These are phyloP conservation scores for Spergularia marina DNA, from an alignment of 148 eudicot genomes.

Conservation along the genomic window DNA sequence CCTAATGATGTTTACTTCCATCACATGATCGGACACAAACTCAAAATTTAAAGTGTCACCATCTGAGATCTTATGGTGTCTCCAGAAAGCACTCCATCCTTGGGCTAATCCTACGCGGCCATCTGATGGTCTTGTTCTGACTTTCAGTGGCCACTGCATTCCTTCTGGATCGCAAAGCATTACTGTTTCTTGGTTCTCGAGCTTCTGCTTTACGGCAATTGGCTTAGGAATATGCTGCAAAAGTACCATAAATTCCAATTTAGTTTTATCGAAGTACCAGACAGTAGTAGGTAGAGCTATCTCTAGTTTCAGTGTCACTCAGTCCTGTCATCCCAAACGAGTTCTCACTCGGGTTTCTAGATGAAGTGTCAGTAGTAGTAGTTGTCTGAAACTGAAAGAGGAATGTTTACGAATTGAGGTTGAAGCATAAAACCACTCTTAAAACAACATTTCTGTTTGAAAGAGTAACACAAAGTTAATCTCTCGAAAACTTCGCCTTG, in stretches of 20 bases:
- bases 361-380: no score
- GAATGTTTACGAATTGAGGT: no score
- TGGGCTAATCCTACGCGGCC: slow-evolving; percentile 22
- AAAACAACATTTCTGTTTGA: no score
- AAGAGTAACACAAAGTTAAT: no score
- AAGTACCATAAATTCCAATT: neutral
- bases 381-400: no score
- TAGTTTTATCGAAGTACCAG: neutral
- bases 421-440: no score
- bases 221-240: slow-evolving; percentile 27
- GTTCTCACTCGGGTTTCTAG: no score
- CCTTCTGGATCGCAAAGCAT: slow-evolving; percentile 17
- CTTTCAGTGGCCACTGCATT: slow-evolving; percentile 19
- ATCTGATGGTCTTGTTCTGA: slow-evolving; percentile 21
- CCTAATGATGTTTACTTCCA: slow-evolving; percentile 20
- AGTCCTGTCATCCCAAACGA: neutral
- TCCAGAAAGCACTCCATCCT: slow-evolving; percentile 27
- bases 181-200: slow-evolving; percentile 12
- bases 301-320: neutral
- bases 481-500: no score
- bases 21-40: slow-evolving; percentile 25
- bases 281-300: neutral
- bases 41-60: slow-evolving; percentile 27
- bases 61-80: slow-evolving; percentile 3
- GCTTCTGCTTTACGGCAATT: slow-evolving; percentile 22